Base-by-base conservation (phyloP, 176 grass and related monocot genomes). In the Otatea glauca region DNA sequence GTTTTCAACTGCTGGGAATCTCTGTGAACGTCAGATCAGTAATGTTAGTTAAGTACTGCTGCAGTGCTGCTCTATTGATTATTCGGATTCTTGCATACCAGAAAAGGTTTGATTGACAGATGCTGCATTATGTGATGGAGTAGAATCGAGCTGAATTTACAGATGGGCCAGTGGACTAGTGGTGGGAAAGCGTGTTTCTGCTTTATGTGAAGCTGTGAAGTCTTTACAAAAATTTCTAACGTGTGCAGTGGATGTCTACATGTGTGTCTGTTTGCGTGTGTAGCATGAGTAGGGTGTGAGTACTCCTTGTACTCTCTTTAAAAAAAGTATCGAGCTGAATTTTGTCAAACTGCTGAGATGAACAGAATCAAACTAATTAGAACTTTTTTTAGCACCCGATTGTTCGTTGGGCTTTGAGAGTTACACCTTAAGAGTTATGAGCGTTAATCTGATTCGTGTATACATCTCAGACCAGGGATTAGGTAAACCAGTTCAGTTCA, bases 1-100 rank as follows among this genome's bases (percentile, higher is more conserved):
- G 15, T n/a, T 72, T 83, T 88, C 2, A 10, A 34, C 12, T 74
- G 15, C 70, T 42, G 43, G 59, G 37, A 60, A 69, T 80, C 32
- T 69, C 6, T 68, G 23, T 65, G 59, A 73, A 73, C 48, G 64
- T 78, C 24, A 21, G 53, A 73, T 72, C 5, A 17, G 24, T 72
- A 56, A 56, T 65, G 43, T 60, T 47, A 43, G 9, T 12, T n/a
- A 44, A 72, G 42, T 66, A 5, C 51, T 59, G 43, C 12, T 25
- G 20, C 48, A 5, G 41, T 59, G 43, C 12, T 25, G 20, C 48
- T 76, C 0, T 23, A 32, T 44, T 83, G 18, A 21, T 77, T 67
- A 2, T 58, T 24, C 25, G 7, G 69, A 14, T 48, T 71, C 21
- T 70, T 54, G 59, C 65, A 56, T 49, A 66, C 38, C 73, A 3